Percentiles rank a stretch among this genome's conserved stretches.
Conservation (phyloP, 139 green algal genomes). For the Yamagishiella unicocca region DNA sequence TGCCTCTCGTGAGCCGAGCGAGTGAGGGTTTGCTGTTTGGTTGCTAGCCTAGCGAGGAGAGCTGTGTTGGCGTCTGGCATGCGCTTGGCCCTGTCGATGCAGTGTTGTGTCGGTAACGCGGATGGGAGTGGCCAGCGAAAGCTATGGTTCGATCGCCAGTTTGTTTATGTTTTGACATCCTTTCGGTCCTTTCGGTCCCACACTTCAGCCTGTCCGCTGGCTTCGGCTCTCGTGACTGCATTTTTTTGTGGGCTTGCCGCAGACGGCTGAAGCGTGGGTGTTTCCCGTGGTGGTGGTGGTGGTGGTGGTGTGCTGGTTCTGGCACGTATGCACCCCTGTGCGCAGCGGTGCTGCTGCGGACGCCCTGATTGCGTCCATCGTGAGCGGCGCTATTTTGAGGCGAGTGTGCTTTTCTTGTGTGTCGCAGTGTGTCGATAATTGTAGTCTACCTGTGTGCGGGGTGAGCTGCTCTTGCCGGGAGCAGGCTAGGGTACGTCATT, state of each 20-base stretch:
- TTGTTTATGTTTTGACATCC: conserved; percentile 30
- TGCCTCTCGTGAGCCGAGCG: conserved; percentile 37
- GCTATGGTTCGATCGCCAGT: conserved; percentile 24
- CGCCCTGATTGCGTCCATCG: not conserved
- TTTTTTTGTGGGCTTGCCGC: conserved; percentile 30
- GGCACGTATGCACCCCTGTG: conserved; percentile 3
- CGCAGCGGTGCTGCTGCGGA: conserved; percentile 14
- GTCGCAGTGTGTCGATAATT: conserved; percentile 7
- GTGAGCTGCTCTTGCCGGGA: not conserved
- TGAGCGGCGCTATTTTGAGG: conserved; percentile 16
- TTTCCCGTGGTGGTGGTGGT: not conserved
- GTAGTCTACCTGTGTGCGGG: conserved; percentile 7
- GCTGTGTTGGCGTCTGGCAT: conserved; percentile 13
- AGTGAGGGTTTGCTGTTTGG: conserved; percentile 32
- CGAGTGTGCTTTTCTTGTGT: conserved; percentile 12
- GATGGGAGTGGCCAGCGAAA: conserved; percentile 33
- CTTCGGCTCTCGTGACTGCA: conserved; percentile 26
- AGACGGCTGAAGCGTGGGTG: conserved; percentile 13
- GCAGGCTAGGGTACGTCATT: conserved; percentile 7
- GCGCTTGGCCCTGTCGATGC: conserved; percentile 3
- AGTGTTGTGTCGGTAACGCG: conserved; percentile 21
- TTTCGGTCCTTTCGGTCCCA: conserved; percentile 26
- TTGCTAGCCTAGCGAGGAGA: conserved; percentile 36
- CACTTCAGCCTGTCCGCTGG: conserved; percentile 1
- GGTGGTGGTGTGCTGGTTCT: conserved; percentile 17